Percentiles rank a stretch among this genome's conserved stretches.
phyloP scores from a whole-genome alignment of 2,329 filamentous ascomycete species.

The Paracoccidioides lutzii region DNA sequence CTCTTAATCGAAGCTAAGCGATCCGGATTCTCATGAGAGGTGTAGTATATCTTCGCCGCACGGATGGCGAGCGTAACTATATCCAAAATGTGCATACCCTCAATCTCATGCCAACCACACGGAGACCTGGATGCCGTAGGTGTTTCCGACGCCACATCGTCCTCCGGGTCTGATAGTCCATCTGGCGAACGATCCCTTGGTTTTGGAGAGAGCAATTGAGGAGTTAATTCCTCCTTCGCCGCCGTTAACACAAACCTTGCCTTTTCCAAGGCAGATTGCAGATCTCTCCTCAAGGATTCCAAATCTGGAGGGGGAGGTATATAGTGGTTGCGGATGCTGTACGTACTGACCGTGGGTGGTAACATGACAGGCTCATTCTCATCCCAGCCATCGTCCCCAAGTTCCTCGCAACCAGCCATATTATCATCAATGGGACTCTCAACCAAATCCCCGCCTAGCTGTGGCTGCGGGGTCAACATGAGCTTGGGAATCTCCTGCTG shows the following conservation, averaged over 20 bases:
- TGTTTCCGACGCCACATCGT: constrained; percentile 23
- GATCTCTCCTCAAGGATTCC: constrained; percentile 57
- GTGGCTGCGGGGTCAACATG: constrained; percentile 27
- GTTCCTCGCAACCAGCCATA: constrained; percentile 19
- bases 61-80: constrained; percentile 90
- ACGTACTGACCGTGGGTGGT: constrained; percentile 94
- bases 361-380: constrained; percentile 63
- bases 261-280: constrained; percentile 55
- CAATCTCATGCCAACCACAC: constrained; percentile 69
- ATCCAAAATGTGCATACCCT: constrained; percentile 85
- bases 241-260: constrained; percentile 54
- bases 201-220: constrained; percentile 16
- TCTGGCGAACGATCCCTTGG: constrained; percentile 16
- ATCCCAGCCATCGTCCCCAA: constrained; percentile 37
- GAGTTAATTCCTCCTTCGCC: constrained; percentile 21
- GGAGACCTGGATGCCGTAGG: constrained; percentile 18
- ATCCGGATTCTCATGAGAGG: constrained; percentile 74
- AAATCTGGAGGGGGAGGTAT: constrained; percentile 76
- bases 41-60: constrained; percentile 93
- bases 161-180: constrained; percentile 29
- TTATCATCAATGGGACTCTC: constrained; percentile 39
- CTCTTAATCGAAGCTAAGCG: constrained; percentile 75
- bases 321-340: constrained; percentile 70
- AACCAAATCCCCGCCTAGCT: constrained; percentile 31
- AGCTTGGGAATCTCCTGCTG: constrained; percentile 29